Evolutionary conservation across 2,329 filamentous ascomycete genomes (phyloP).

Genomic region (Chaetomium globosum): DNA sequence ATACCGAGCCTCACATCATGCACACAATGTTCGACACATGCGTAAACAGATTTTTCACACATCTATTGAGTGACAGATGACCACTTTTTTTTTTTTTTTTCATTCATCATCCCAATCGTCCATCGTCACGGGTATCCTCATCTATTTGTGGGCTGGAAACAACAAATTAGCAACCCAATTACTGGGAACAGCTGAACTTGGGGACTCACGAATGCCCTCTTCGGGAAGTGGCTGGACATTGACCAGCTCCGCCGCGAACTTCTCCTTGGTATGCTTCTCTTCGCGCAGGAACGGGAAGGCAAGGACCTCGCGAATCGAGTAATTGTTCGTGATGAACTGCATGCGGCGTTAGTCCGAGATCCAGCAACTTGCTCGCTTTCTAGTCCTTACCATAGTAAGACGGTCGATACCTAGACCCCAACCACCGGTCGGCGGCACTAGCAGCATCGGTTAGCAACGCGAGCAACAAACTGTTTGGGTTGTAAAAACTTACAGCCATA

Average conservation of each 20-base stretch:
- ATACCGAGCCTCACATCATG: not conserved
- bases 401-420: conserved; percentile 97
- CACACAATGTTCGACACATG: not conserved
- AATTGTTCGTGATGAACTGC: conserved; percentile 77
- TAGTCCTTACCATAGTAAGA: conserved; percentile 34
- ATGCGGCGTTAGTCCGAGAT: conserved; percentile 31
- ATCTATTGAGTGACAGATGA: not conserved
- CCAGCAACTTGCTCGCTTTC: not conserved
- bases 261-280: conserved; percentile 62
- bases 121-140: conserved; percentile 11
- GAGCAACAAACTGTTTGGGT: not conserved
- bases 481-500: conserved; percentile 37
- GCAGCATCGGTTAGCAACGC: conserved; percentile 48
- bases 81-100: not conserved
- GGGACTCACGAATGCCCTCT: conserved; percentile 43
- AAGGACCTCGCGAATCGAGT: conserved; percentile 93
- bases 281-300: conserved; percentile 95
- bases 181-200: not conserved
- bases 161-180: conserved; percentile 17
- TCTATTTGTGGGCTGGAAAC: conserved; percentile 37
- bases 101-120: not conserved
- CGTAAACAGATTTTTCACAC: not conserved
- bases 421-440: conserved; percentile 85
- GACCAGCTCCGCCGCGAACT: conserved; percentile 45
- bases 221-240: conserved; percentile 42